These are phyloP conservation scores for Hyaloscypha variabilis DNA, from an alignment of 495 filamentous ascomycete genomes.

Conservation along the genomic window DNA sequence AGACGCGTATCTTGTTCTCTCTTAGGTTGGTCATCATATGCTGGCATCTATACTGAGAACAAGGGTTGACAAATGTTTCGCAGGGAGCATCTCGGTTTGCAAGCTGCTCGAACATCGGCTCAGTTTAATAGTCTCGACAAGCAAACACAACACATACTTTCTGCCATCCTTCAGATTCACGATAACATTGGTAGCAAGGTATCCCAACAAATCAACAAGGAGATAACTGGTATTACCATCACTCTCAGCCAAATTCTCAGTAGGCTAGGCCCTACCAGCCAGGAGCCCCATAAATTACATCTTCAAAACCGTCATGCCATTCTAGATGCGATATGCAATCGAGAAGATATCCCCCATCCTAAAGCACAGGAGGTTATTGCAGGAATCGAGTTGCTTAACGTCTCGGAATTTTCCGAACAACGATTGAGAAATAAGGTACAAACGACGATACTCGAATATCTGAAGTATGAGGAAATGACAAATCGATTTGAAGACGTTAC, in stretches of 20 bases:
- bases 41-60: neutral
- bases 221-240: neutral
- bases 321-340: neutral
- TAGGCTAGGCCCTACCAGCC: neutral
- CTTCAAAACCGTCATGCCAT: neutral
- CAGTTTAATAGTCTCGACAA: neutral
- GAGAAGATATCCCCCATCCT: neutral
- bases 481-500: slow-evolving; percentile 32
- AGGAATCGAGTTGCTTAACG: neutral
- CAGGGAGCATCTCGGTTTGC: slow-evolving; percentile 4
- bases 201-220: neutral
- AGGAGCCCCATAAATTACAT: neutral
- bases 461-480: slow-evolving; percentile 30
- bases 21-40: neutral
- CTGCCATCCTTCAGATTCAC: neutral
- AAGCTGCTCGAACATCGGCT: neutral
- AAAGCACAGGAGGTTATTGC: neutral
- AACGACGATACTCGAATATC: slow-evolving; percentile 24
- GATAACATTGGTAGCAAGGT: neutral
- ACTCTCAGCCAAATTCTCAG: slow-evolving; percentile 5
- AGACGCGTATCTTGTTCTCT: neutral
- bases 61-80: neutral
- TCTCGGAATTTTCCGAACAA: neutral
- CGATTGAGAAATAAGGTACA: neutral
- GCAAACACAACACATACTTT: slow-evolving; percentile 5